Evolutionary conservation across 345 rosid genomes (phyloP), one percentile per base, ranked within the genome.

Genomic region (Reutealis trisperma): DNA sequence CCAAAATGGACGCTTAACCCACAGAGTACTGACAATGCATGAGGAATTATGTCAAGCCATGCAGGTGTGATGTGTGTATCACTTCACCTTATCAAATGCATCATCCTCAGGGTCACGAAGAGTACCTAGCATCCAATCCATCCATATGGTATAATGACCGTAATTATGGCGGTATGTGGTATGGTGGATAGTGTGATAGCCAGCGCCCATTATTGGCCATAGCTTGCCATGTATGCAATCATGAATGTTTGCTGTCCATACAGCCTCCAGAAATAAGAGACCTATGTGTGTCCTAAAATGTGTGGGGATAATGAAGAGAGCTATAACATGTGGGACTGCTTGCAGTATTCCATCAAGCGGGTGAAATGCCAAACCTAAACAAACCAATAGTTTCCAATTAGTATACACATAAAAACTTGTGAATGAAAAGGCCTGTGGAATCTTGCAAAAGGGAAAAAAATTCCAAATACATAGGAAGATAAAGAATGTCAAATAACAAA

Each of bases 161-260:
- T 96, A 96, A 78, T 95, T 95, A 68, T 95, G 99, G n/a, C 93
- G 92, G 81, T 95, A 93, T 3, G 97, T 93, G 2, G 94, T 93
- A 81, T 96, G 99, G 77, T 96, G 99, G 82, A 96, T 90, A 14
- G 99, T 96, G 83, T 96, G 99, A 87, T 92, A 91, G 41, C 98
- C 99, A 55, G 99, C 97, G 24, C 99, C 99, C 99, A 96, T 93
- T 25, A 92, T 84, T 2, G 99, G 96, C 99, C 99, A 93, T 2
- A 90, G 41, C 60, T 90, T 90, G 62, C 80, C 87, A 25, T 96
- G 92, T 82, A 96, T 96, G 83, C 98, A 93, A 67, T 96, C 99
- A 52, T 96, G 99, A 62, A 96, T 92, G 81, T 93, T 96, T 0
- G 98, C 90, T 0, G 97, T 92, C 99, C 99, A 96, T 83, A 93